A percentile compares a stretch with the other conserved stretches of the same genome.
Evolutionary conservation across 2,329 filamentous ascomycete species (phyloP).

Genomic region (Fusarium chuoi): DNA sequence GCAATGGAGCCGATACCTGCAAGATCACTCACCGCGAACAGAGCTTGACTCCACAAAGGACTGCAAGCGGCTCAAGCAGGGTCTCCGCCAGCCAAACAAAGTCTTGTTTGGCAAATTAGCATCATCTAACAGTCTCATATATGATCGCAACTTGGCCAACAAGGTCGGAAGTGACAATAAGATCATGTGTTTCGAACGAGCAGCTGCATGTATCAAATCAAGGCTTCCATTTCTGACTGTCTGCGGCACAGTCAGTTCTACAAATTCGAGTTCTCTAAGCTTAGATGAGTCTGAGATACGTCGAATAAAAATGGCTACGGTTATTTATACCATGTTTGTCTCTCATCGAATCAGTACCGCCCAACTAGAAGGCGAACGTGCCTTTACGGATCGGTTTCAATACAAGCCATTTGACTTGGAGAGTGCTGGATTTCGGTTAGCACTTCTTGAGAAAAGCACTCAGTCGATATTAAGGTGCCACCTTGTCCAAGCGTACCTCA

Average conservation of each 20-base stretch:
- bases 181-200: neutral
- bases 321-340: neutral
- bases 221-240: neutral
- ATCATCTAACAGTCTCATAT: neutral
- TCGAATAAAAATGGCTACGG: neutral
- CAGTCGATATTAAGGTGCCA: neutral
- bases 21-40: neutral
- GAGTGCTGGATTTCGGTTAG: neutral
- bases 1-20: neutral
- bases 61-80: too few species aligned
- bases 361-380: accelerated
- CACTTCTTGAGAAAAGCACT: neutral
- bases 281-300: accelerated
- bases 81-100: neutral
- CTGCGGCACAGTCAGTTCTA: neutral
- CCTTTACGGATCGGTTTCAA: neutral
- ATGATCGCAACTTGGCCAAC: accelerated
- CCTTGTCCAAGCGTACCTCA: neutral
- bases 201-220: neutral
- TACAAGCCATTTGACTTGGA: neutral
- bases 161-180: accelerated
- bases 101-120: neutral
- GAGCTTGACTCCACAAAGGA: neutral
- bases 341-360: accelerated
- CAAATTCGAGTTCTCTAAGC: accelerated